A percentile compares a stretch with the other conserved stretches of the same genome.
Evolutionary conservation across 2,329 filamentous ascomycete genomes (phyloP).

Genomic region (Dothistroma pini): DNA sequence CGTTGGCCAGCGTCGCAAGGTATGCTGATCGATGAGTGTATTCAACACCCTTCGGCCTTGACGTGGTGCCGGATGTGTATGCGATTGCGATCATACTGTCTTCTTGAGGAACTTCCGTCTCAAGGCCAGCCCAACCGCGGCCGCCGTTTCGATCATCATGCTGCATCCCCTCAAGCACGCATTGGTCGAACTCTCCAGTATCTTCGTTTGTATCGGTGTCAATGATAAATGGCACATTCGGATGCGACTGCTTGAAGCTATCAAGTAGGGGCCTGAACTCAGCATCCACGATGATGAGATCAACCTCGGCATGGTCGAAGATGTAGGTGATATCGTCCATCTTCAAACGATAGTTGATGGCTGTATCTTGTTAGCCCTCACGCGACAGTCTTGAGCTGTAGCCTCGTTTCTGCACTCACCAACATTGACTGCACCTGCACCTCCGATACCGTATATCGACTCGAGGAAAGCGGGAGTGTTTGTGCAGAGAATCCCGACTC

Average conservation of each 20-base stretch:
- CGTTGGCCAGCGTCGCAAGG: conserved; percentile 76
- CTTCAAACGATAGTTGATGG: conserved; percentile 71
- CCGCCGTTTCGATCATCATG: conserved; percentile 64
- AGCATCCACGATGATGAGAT: conserved; percentile 79
- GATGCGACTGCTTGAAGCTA: conserved; percentile 58
- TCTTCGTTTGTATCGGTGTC: conserved; percentile 82
- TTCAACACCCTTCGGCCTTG: conserved; percentile 85
- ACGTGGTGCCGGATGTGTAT: conserved; percentile 92
- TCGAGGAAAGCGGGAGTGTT: conserved; percentile 96
- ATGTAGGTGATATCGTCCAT: conserved; percentile 86
- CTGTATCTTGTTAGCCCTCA: conserved; percentile 25
- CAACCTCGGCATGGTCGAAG: conserved; percentile 80
- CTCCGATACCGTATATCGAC: conserved; percentile 80
- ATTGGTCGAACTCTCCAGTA: conserved; percentile 77
- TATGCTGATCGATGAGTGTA: conserved; percentile 88
- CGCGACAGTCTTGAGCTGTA: neutral
- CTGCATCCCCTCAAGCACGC: conserved; percentile 73
- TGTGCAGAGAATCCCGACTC: conserved; percentile 80
- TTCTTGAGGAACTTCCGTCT: conserved; percentile 68
- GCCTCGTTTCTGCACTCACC: conserved; percentile 36
- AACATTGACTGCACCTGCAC: conserved; percentile 74
- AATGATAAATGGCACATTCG: conserved; percentile 66
- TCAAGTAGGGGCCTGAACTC: conserved; percentile 73
- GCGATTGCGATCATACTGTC: conserved; percentile 80
- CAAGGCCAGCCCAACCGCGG: conserved; percentile 73